Evolutionary conservation across 2,329 filamentous ascomycete genomes (phyloP).

Genomic region (Botrytis squamosa): DNA sequence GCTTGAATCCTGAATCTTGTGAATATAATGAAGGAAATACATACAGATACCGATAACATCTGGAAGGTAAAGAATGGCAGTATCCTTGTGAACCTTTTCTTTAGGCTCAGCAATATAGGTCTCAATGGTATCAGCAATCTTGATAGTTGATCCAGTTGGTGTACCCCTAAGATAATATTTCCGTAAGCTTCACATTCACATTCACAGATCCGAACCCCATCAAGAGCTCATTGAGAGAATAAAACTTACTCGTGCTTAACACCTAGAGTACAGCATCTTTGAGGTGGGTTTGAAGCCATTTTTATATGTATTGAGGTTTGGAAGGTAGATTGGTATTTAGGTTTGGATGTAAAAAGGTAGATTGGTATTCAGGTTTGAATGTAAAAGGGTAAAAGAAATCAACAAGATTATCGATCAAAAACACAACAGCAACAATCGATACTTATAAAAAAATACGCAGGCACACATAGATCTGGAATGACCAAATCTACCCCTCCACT

Average conservation of each 20-base stretch:
- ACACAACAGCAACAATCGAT: neutral
- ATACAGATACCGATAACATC: conserved; percentile 39
- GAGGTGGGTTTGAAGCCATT: conserved; percentile 40
- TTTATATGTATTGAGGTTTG: conserved; percentile 12
- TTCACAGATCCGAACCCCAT: neutral
- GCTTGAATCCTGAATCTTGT: neutral
- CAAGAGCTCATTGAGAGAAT: conserved; percentile 4
- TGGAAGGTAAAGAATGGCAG: conserved; percentile 38
- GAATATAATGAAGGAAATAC: neutral
- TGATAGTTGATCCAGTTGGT: conserved; percentile 35
- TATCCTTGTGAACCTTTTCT: conserved; percentile 34
- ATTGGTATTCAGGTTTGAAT: neutral
- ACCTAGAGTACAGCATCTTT: conserved; percentile 39
- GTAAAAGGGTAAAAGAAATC: neutral
- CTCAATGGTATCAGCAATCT: conserved; percentile 36
- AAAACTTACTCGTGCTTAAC: conserved; percentile 38
- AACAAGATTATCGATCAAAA: neutral
- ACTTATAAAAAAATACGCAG: conserved; percentile 3
- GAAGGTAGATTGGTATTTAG: neutral
- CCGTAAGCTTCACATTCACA: neutral
- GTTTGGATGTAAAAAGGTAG: neutral
- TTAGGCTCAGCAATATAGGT: conserved; percentile 37
- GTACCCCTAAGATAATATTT: conserved; percentile 29
- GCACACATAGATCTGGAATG: neutral
- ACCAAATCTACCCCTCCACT: conserved; percentile 8